Evolutionary conservation across 805 yeast genomes (phyloP).

Genomic region (Saitoella complicata): DNA sequence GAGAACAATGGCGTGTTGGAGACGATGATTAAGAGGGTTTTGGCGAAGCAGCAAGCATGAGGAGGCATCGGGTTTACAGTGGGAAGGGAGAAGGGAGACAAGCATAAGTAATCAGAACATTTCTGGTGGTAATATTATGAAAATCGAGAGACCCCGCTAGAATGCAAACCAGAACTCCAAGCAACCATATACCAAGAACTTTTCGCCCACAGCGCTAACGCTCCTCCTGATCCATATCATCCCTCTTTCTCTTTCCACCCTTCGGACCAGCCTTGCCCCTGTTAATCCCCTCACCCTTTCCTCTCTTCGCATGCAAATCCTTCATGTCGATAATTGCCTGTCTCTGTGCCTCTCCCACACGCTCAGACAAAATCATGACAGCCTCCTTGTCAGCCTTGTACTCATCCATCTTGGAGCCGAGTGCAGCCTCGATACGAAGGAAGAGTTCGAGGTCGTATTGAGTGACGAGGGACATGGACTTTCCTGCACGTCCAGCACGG

Average conservation of each 20-base stretch:
- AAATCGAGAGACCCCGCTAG: no score
- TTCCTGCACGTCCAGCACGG: constrained; percentile 81
- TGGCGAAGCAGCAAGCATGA: no score
- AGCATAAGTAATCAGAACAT: no score
- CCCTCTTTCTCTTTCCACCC: constrained; percentile 26
- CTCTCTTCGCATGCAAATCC: constrained; percentile 38
- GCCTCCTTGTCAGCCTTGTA: constrained; percentile 65
- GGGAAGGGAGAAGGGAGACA: no score
- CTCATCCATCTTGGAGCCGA: constrained; percentile 69
- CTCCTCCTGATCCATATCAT: constrained; percentile 34
- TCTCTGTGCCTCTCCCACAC: constrained; percentile 82
- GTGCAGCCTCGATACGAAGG: constrained; percentile 73
- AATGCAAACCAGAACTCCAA: no score
- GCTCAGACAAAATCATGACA: constrained; percentile 59
- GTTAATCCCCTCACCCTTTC: constrained; percentile 11
- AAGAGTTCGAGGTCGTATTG: constrained; percentile 88
- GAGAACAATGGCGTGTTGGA: constrained; percentile 1
- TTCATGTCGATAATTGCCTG: constrained; percentile 74
- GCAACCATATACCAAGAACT: no score
- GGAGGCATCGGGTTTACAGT: no score
- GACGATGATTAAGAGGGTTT: background rate
- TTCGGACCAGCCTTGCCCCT: constrained; percentile 23
- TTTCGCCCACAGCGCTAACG: background rate
- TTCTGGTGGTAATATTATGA: no score
- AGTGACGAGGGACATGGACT: constrained; percentile 73